Base-by-base conservation (phyloP, 1,284 basidiomycete genomes). In the Somion occarium region DNA sequence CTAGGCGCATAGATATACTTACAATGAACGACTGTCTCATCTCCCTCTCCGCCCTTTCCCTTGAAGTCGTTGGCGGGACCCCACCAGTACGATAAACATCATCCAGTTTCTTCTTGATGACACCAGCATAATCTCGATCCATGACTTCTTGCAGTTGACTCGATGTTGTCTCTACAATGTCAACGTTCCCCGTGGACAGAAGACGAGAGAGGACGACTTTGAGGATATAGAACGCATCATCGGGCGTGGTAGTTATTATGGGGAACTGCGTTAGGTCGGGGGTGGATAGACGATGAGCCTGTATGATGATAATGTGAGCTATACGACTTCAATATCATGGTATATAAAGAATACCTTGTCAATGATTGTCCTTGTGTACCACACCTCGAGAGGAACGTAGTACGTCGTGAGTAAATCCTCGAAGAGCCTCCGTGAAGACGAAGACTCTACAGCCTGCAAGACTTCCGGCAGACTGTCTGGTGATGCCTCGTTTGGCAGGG, bases 221-320 rank as follows among this genome's bases (percentile, higher is more conserved):
- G 55, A 97, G 72, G 51, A 98, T 87, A 68, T 95, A 98, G 69
- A 98, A 98, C 1, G 87, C 89, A 60, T 98, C 94, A 64, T 98
- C 94, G 0, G 95, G 91, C 0, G 87, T 86, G 42, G 89, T 81
- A 50, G 92, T 85, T 4, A 73, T 75, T 3, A 73, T 70, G 38
- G 78, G 83, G 22, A 60, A 68, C 58, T 91, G 84, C 1, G 86
- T 78, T 22, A 78, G 67, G 66, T 96, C 91, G 11, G 84, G 69
- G 19, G 66, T 77, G 3, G 87, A 83, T 41, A 88, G 69, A 25
- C 79, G 77, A 60, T 87, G 86, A n/a, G 88, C 88, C 87, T 88
- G 57, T 11, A 18, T 2, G 5, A 27, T n/a, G 26, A 19, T 11
- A 38, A 41, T 38, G 50, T 56, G 34, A 27, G 25, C 27, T 18